Percentiles rank a stretch among this genome's conserved stretches.
Evolutionary conservation across 2,329 filamentous ascomycete genomes (phyloP).

Genomic region (Escovopsis sp.): DNA sequence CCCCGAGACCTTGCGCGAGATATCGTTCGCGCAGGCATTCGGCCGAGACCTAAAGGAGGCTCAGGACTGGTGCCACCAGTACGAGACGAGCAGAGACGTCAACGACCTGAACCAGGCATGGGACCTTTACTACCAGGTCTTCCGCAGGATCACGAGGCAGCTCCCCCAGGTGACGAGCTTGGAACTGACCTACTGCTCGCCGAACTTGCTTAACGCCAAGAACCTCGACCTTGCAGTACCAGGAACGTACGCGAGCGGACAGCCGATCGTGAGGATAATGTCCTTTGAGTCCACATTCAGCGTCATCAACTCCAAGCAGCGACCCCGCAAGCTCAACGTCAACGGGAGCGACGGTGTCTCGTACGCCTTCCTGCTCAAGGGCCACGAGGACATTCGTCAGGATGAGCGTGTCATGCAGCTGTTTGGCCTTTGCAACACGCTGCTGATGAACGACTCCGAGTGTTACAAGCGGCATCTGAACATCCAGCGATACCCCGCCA

Average conservation of each 20-base stretch:
- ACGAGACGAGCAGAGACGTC: slow-evolving; percentile 74
- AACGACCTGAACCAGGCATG: slow-evolving; percentile 95
- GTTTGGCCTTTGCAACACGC: slow-evolving; percentile 92
- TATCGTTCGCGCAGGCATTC: slow-evolving; percentile 95
- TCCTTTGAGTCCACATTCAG: slow-evolving; percentile 82
- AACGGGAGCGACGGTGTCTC: slow-evolving; percentile 77
- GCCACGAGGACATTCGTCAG: slow-evolving; percentile 98
- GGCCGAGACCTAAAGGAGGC: slow-evolving; percentile 90
- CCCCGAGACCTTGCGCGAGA: slow-evolving; percentile 84
- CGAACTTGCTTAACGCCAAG: slow-evolving; percentile 71
- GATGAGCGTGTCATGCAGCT: slow-evolving; percentile 99
- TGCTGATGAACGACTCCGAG: slow-evolving; percentile 85
- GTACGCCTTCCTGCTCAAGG: slow-evolving; percentile 87
- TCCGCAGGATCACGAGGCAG: slow-evolving; percentile 87
- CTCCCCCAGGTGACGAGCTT: slow-evolving; percentile 83
- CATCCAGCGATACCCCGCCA: slow-evolving; percentile 92
- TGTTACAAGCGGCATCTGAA: slow-evolving; percentile 94
- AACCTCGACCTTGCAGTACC: slow-evolving; percentile 91
- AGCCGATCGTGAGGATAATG: slow-evolving; percentile 67
- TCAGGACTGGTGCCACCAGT: slow-evolving; percentile 89
- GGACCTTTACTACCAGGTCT: slow-evolving; percentile 98
- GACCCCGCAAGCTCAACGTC: slow-evolving; percentile 76
- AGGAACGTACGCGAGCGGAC: slow-evolving; percentile 73
- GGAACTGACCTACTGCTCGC: slow-evolving; percentile 93
- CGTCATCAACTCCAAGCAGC: slow-evolving; percentile 94